phyloP scores from a whole-genome alignment of 495 filamentous ascomycete species.

The Xylaria bambusicola region DNA sequence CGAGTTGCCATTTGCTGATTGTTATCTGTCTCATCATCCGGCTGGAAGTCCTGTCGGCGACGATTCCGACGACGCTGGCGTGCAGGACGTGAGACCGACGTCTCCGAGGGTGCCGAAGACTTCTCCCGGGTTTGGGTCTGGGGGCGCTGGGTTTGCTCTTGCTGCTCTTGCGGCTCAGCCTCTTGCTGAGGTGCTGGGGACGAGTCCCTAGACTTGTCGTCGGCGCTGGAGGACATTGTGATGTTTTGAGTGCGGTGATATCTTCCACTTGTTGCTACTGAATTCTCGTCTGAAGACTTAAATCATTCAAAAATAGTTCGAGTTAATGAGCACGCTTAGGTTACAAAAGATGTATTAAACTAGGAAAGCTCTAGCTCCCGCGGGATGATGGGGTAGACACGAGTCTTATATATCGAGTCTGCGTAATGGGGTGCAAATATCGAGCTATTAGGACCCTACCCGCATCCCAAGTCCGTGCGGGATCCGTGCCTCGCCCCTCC shows the following conservation, averaged over 20 bases:
- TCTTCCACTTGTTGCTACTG: background rate
- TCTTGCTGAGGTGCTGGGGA: slow-evolving; percentile 13
- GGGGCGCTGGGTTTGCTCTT: background rate
- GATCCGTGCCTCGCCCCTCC: too few species aligned
- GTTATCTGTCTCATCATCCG: slow-evolving; percentile 11
- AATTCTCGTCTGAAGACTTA: background rate
- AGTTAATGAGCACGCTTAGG: too few species aligned
- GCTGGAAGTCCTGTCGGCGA: slow-evolving; percentile 11
- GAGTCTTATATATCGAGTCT: slow-evolving; percentile 1
- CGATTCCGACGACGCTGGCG: slow-evolving; percentile 18
- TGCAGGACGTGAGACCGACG: slow-evolving; percentile 14
- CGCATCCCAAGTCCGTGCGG: slow-evolving; percentile 1
- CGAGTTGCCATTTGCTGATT: slow-evolving; percentile 12
- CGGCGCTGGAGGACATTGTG: slow-evolving; percentile 12
- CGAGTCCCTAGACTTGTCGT: slow-evolving; percentile 15
- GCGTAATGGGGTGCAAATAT: too few species aligned
- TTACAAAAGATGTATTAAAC: background rate
- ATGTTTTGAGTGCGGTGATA: background rate
- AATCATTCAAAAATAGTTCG: background rate
- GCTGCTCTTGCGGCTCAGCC: slow-evolving; percentile 12
- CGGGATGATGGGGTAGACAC: background rate
- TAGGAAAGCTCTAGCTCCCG: background rate
- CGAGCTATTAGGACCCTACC: slow-evolving; percentile 6
- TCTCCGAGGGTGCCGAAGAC: slow-evolving; percentile 8
- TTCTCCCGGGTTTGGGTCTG: slow-evolving; percentile 11